phyloP scores from a whole-genome alignment of 495 filamentous ascomycete species.

The Parathielavia appendiculata region DNA sequence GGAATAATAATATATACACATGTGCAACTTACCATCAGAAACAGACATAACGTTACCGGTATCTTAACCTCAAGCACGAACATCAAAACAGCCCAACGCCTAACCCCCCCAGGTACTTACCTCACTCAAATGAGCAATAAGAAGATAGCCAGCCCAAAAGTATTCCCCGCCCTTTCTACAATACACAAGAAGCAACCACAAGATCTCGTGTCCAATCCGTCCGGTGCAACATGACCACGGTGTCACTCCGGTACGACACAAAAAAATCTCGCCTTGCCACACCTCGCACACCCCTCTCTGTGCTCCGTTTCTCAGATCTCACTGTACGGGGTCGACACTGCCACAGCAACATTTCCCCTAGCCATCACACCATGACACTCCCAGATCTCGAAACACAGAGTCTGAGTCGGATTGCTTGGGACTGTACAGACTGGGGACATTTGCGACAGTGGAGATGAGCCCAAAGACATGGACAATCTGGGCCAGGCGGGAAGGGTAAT shows the following conservation, averaged over 20 bases:
- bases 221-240: background rate
- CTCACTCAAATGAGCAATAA: too few species aligned
- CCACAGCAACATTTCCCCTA: background rate
- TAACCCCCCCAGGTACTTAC: too few species aligned
- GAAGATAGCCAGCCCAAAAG: too few species aligned
- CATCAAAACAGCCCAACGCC: too few species aligned
- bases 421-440: too few species aligned
- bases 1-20: too few species aligned
- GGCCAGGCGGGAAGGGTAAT: background rate
- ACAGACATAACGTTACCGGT: too few species aligned
- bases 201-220: background rate
- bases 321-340: background rate
- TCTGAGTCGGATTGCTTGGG: background rate
- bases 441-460: too few species aligned
- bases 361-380: background rate
- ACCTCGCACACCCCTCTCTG: background rate
- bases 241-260: background rate
- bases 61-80: too few species aligned
- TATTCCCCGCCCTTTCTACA: too few species aligned
- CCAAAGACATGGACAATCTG: too few species aligned
- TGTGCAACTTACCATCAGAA: too few species aligned
- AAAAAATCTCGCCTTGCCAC: background rate
- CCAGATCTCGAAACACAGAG: background rate
- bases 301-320: background rate
- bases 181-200: background rate